Evolutionary conservation across 164 flowering plant genomes (phyloP).

Genomic region (Magnolia sinica): DNA sequence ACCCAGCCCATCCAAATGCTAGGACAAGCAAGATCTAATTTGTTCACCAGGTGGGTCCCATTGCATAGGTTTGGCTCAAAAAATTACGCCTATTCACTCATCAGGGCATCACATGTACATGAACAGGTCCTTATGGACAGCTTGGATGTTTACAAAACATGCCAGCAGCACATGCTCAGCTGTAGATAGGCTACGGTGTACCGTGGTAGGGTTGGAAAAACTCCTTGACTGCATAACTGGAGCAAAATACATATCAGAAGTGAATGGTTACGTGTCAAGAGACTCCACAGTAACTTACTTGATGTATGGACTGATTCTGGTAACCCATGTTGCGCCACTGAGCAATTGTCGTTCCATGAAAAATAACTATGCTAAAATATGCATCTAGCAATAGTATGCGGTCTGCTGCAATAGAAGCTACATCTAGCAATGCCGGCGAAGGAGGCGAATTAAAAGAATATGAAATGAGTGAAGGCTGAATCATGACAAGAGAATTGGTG

Average conservation of each 20-base stretch:
- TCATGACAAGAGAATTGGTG: constrained; percentile 88
- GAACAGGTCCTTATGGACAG: too few relatives aligned
- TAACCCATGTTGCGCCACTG: constrained; percentile 98
- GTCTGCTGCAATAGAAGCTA: constrained; percentile 81
- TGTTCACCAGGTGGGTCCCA: too few relatives aligned
- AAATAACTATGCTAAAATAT: constrained; percentile 86
- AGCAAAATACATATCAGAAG: background rate
- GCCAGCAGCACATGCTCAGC: too few relatives aligned
- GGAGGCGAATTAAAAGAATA: constrained; percentile 76
- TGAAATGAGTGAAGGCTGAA: constrained; percentile 87
- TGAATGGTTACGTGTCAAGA: background rate
- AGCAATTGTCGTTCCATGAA: constrained; percentile 95
- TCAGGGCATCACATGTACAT: too few relatives aligned
- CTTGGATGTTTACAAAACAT: too few relatives aligned
- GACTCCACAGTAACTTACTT: constrained; percentile 32
- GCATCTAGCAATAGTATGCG: constrained; percentile 83
- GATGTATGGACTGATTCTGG: constrained; percentile 85
- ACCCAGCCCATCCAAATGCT: too few relatives aligned
- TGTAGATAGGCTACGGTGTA: too few relatives aligned
- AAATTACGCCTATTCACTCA: too few relatives aligned
- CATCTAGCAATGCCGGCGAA: constrained; percentile 81
- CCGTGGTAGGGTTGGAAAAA: background rate
- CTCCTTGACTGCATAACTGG: background rate
- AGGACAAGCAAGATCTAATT: too few relatives aligned
- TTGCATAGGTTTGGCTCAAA: too few relatives aligned